Conservation (phyloP, 768 basidiomycete species). For the Termitomyces sp. region DNA sequence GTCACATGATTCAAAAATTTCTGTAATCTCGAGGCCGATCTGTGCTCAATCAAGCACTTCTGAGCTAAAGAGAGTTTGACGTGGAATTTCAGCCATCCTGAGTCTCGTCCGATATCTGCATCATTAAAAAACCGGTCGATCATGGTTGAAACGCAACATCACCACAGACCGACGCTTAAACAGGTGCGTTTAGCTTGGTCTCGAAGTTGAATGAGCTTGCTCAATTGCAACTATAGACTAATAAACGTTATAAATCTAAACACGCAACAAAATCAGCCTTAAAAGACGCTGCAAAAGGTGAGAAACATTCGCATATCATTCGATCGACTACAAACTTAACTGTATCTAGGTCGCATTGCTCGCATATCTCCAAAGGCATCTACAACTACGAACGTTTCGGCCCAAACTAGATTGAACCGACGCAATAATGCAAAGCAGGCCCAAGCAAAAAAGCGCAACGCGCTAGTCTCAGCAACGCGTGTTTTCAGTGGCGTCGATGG, state of each 20-base stretch:
- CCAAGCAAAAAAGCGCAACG: slow-evolving; percentile 67
- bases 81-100: not conserved
- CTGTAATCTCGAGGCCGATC: slow-evolving; percentile 3
- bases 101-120: not conserved
- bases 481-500: slow-evolving; percentile 77
- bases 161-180: slow-evolving; percentile 76
- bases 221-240: slow-evolving; percentile 48
- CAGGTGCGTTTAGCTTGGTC: slow-evolving; percentile 46
- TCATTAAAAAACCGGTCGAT: not conserved
- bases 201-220: not conserved
- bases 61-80: not conserved
- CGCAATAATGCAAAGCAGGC: slow-evolving; percentile 84
- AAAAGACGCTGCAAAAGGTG: slow-evolving; percentile 85
- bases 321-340: slow-evolving; percentile 1
- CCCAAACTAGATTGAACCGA: slow-evolving; percentile 76
- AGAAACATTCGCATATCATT: not conserved
- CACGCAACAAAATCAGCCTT: slow-evolving; percentile 84
- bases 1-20: slow-evolving; percentile 17
- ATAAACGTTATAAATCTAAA: slow-evolving; percentile 91
- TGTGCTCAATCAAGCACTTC: not conserved
- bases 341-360: slow-evolving; percentile 49
- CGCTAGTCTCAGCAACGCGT: slow-evolving; percentile 67
- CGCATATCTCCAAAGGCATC: slow-evolving; percentile 54
- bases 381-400: slow-evolving; percentile 43
- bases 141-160: slow-evolving; percentile 55